Evolutionary conservation across 2,329 filamentous ascomycete genomes (phyloP), one percentile per base, ranked within the genome.

Genomic region (Trichoderma sp.): DNA sequence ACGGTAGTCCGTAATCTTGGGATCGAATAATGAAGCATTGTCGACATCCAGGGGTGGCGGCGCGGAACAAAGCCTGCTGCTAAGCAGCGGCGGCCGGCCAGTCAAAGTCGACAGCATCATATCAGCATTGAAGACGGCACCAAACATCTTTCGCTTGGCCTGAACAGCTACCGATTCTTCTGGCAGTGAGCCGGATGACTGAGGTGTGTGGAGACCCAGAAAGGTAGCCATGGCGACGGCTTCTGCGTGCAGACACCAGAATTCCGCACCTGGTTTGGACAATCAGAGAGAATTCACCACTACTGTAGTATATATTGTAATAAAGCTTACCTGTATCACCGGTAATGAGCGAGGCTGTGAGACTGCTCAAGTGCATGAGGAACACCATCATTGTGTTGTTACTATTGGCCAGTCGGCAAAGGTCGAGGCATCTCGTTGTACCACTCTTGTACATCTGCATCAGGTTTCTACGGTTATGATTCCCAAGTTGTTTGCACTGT

Each of bases 191-290:
- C 26, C 30, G 10, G 54, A 34, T 5, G 58, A 37, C 1, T 61
- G 39, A 30, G 64, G 18, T 10, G 64, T 59, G 46, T 70, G 69
- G 26, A 70, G 55, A n/a, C 69, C 69, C 3, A 70, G 69, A n/a
- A 69, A 70, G 13, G 69, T 70, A n/a, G 59, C 34, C 55, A 70
- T 18, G 18, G 66, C 55, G 11, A 66, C 30, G 13, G 52, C 49
- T 5, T 70, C 69, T 13, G 66, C 69, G 54, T 70, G 69, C 18
- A 56, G 26, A 14, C 69, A 58, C 34, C 46, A 66, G 10, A 66
- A 65, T 37, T 56, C 67, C 3, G 68, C 52, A n/a, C 69, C 69
- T 70, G 18, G 1, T 13, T n/a, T 37, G 16, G 3, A n/a, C 26
- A 18, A 21, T 66, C 51, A 59, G 54, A 58, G 24, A 54, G 6